Conservation (phyloP, 257 asterid species). For the Solanum gracilifrons region DNA sequence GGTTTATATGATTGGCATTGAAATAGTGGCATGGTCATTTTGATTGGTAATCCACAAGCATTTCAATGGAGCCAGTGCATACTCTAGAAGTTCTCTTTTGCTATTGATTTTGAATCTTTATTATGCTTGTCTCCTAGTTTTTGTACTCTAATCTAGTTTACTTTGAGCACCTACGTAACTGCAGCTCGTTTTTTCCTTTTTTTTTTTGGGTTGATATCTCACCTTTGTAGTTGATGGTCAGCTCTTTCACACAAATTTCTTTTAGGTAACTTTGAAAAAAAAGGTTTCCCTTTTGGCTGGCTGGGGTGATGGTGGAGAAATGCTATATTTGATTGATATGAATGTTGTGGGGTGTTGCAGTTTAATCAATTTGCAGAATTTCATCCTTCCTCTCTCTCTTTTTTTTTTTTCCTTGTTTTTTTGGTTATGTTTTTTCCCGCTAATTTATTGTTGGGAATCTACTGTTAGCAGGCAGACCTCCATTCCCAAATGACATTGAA, state of each 20-base stretch:
- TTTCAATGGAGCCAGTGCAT: background rate
- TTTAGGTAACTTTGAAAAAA: background rate
- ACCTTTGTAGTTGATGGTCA: background rate
- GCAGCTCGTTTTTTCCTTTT: background rate
- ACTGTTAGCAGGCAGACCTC: background rate
- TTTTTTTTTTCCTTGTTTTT: rapidly evolving
- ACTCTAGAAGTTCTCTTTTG: background rate
- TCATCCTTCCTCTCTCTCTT: background rate
- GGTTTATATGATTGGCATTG: background rate
- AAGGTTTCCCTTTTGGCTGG: background rate
- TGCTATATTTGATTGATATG: background rate
- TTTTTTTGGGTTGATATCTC: background rate
- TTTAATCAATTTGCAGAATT: background rate
- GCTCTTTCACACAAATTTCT: background rate
- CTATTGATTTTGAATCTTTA: background rate
- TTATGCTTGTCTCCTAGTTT: background rate
- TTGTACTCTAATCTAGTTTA: background rate
- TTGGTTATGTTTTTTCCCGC: background rate
- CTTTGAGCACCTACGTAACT: background rate
- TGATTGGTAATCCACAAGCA: background rate
- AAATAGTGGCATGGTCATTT: background rate
- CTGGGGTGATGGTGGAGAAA: background rate
- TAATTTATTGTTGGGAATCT: background rate
- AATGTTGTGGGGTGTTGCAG: background rate
- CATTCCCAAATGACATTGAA: background rate